Conservation (phyloP, 768 basidiomycete genomes). For the Brasilioporus rufonigricans region DNA sequence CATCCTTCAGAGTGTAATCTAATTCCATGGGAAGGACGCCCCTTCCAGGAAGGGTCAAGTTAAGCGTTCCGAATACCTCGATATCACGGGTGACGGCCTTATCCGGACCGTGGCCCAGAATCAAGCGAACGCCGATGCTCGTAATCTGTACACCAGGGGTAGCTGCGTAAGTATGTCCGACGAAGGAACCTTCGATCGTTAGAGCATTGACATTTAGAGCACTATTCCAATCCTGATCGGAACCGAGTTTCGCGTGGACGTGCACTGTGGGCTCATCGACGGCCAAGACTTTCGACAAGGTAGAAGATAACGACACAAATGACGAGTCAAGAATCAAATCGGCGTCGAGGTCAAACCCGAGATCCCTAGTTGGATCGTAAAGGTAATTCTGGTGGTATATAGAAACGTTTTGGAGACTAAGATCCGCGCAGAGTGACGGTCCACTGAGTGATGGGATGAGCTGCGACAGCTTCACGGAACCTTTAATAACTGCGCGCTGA, state of each 20-base stretch:
- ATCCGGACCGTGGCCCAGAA: background rate
- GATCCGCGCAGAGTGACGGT: background rate
- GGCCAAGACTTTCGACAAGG: background rate
- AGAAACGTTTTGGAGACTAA: slow-evolving; percentile 1
- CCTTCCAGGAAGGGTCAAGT: background rate
- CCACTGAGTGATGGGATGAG: background rate
- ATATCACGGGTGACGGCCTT: background rate
- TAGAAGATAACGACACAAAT: background rate
- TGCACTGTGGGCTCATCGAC: background rate
- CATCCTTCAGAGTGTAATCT: slow-evolving; percentile 3
- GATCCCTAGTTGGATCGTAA: background rate
- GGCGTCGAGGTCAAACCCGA: slow-evolving; percentile 5
- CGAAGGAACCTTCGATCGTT: background rate
- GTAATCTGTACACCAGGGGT: slow-evolving; percentile 1
- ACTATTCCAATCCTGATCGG: background rate
- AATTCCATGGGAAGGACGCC: background rate
- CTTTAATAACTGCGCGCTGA: background rate
- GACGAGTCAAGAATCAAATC: slow-evolving; percentile 1
- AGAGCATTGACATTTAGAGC: background rate
- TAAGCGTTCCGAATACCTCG: background rate
- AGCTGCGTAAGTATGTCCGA: background rate
- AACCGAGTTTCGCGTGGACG: background rate
- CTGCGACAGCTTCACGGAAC: slow-evolving; percentile 2
- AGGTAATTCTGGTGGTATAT: slow-evolving; percentile 9
- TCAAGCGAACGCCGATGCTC: slow-evolving; percentile 1